Conservation (phyloP, 1,284 basidiomycete species). For the Leccinum idahoense region DNA sequence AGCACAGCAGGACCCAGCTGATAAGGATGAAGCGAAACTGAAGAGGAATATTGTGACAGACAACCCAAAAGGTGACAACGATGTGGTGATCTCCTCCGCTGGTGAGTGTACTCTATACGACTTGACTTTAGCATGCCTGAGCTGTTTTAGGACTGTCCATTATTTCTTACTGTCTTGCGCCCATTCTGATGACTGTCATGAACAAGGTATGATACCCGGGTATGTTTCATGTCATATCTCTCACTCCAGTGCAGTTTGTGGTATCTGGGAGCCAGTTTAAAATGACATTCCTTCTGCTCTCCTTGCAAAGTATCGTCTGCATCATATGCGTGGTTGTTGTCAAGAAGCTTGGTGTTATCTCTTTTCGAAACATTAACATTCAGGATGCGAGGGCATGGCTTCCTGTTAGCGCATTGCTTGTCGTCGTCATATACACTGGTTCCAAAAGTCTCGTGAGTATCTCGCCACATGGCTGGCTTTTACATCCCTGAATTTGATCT, state of each 20-base stretch:
- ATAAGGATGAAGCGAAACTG: conserved; percentile 28
- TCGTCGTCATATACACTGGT: conserved; percentile 96
- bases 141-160: conserved; percentile 65
- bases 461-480: not conserved
- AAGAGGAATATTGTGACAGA: conserved; percentile 27
- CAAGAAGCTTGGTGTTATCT: conserved; percentile 82
- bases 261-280: conserved; percentile 92
- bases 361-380: conserved; percentile 81
- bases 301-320: conserved; percentile 89
- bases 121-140: not conserved
- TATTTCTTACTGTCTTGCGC: conserved; percentile 87
- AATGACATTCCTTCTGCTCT: conserved; percentile 94
- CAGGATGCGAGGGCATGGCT: conserved; percentile 92
- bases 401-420: conserved; percentile 89
- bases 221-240: conserved; percentile 1
- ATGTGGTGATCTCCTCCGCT: conserved; percentile 17
- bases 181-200: conserved; percentile 96
- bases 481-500: not conserved
- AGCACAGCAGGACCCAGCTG: conserved; percentile 10
- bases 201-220: conserved; percentile 73
- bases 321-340: conserved; percentile 70
- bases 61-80: conserved; percentile 16
- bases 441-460: conserved; percentile 87
- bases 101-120: conserved; percentile 15
- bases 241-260: conserved; percentile 61